Conservation (phyloP, 2,329 filamentous ascomycete species). For the Pseudocercospora cruenta region DNA sequence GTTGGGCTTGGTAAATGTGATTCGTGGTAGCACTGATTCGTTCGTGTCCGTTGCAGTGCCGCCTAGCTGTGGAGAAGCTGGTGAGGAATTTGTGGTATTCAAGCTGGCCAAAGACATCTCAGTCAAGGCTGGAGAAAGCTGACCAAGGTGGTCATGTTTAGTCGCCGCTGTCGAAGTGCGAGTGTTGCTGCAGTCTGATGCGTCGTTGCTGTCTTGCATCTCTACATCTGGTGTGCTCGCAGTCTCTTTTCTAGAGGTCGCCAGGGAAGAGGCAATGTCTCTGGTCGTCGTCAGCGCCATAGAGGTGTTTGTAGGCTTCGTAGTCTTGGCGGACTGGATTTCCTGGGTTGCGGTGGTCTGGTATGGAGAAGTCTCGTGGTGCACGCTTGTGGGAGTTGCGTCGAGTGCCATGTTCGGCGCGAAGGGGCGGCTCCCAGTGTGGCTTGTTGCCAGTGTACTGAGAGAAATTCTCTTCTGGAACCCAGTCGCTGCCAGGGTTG, state of each 20-base stretch:
- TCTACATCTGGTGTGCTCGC: background rate
- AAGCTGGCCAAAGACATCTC: background rate
- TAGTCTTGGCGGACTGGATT: conserved; percentile 15
- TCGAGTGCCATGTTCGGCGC: conserved; percentile 22
- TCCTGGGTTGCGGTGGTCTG: conserved; percentile 23
- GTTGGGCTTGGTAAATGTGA: conserved; percentile 2
- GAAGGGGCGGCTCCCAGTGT: conserved; percentile 11
- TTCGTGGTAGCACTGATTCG: background rate
- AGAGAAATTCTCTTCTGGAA: conserved; percentile 21
- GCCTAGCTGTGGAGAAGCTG: background rate
- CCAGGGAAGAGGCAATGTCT: background rate
- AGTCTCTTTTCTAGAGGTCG: conserved; percentile 4
- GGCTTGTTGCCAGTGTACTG: conserved; percentile 11
- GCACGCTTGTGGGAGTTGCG: conserved; percentile 19
- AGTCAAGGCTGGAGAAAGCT: background rate
- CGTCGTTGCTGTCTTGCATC: background rate
- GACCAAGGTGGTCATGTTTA: background rate
- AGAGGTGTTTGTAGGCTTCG: conserved; percentile 26
- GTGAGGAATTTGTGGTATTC: background rate
- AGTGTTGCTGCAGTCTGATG: background rate
- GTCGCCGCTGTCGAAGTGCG: no score
- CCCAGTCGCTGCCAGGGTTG: conserved; percentile 18
- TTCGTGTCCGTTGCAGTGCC: background rate
- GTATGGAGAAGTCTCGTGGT: conserved; percentile 21
- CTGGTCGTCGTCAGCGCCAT: conserved; percentile 26